Base-by-base conservation (phyloP, 73 alveolate genomes). In the Effrenium voratum region DNA sequence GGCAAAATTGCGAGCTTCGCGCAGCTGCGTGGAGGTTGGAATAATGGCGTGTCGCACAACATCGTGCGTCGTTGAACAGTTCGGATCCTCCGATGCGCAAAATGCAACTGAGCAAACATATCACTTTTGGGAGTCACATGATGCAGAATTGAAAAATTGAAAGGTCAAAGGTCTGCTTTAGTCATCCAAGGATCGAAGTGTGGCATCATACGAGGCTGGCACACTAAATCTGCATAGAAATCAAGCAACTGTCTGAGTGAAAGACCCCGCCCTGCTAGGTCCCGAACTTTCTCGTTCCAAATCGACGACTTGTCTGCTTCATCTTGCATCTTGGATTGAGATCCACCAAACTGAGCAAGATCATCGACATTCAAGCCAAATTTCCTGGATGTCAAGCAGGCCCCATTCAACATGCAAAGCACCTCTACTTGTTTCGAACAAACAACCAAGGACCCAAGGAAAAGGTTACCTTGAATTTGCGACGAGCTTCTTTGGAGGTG, bases 31-130 rank as follows among this genome's bases (percentile, higher is more conserved):
- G 52, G 97, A 90, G 6, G 19, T 26, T 19, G 97, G 97, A 12
- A 90, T 90, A 40, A 90, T 46, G 55, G 57, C 97, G 44, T 90
- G 97, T 30, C 97, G 87, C 24, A 68, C 97, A 32, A 90, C 97
- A 32, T 90, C 97, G 40, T 90, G 97, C 5, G 97, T 90, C 44
- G 97, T 90, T 32, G 97, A 90, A 52, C 3, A 3, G 44, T 90
- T 75, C 28, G 97, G 97, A 28, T 90, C 87, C n/a, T n/a, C n/a
- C n/a, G n/a, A n/a, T n/a, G n/a, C n/a, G n/a, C 81, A 24, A 2
- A n/a, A 46, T 4, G 19, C 47, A 22, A 28, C n/a, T n/a, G n/a
- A n/a, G n/a, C n/a, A n/a, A n/a, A n/a, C n/a, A n/a, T n/a, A n/a
- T n/a, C n/a, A n/a, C n/a, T n/a, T n/a, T n/a, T n/a, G n/a, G n/a